A percentile compares a stretch with the other conserved stretches of the same genome.
phyloP scores from a whole-genome alignment of 2,329 filamentous ascomycete species.

The Paraconiothyrium sp. region DNA sequence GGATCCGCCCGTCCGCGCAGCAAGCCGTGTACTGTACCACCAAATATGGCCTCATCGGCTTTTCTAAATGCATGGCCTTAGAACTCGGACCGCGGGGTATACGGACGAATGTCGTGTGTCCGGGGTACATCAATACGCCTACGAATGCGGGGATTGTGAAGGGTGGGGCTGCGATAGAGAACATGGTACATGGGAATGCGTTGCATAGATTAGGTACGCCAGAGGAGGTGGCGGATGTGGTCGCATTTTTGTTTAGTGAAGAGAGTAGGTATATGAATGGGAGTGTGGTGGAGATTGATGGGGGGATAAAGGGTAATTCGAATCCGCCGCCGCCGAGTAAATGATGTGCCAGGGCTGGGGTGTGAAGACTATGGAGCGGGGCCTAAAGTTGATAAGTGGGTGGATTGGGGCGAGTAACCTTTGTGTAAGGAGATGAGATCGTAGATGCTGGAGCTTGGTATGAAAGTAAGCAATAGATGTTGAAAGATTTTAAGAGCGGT shows the following conservation, averaged over 20 bases:
- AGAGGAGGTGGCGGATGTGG: constrained; percentile 61
- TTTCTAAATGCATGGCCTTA: constrained; percentile 44
- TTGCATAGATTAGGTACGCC: constrained; percentile 56
- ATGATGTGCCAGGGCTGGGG: background rate
- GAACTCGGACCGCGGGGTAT: constrained; percentile 45
- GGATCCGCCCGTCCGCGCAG: constrained; percentile 34
- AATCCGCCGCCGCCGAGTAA: constrained; percentile 3
- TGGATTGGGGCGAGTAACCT: background rate
- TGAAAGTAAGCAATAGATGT: too few species aligned
- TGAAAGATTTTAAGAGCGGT: too few species aligned
- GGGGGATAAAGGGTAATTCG: constrained; percentile 41
- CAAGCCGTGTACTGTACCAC: constrained; percentile 48
- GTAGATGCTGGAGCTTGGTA: too few species aligned
- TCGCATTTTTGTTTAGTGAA: constrained; percentile 59
- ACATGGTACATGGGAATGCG: constrained; percentile 52
- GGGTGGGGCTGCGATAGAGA: constrained; percentile 56
- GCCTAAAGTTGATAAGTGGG: background rate
- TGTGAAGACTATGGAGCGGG: background rate
- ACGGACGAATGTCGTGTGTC: constrained; percentile 42
- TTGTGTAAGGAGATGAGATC: too few species aligned
- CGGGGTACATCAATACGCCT: constrained; percentile 58
- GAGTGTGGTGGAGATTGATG: constrained; percentile 60
- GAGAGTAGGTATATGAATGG: constrained; percentile 59
- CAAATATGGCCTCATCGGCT: constrained; percentile 47
- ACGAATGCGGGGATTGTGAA: constrained; percentile 61